Percentiles rank a stretch among this genome's conserved stretches.
Conservation (phyloP, 2,329 filamentous ascomycete genomes). For the Claviceps spartinae region DNA sequence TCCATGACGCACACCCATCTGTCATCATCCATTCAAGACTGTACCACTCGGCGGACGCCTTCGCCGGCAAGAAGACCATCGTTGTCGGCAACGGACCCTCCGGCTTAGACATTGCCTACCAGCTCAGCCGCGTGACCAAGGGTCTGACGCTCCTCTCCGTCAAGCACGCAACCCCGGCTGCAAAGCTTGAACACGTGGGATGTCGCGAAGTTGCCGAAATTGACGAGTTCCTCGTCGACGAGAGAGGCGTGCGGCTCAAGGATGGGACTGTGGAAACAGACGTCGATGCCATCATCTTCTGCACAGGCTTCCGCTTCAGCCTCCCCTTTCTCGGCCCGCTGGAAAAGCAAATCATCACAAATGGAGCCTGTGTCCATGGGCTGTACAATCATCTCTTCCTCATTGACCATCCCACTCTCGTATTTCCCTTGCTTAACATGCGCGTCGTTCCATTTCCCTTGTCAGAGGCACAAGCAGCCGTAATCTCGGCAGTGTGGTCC, state of each 20-base stretch:
- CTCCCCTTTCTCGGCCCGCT: conserved; percentile 54
- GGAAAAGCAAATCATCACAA: conserved; percentile 42
- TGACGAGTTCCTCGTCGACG: conserved; percentile 36
- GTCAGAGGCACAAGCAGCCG: conserved; percentile 64
- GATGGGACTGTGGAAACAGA: conserved; percentile 50
- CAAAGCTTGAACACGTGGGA: conserved; percentile 29
- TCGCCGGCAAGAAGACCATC: conserved; percentile 57
- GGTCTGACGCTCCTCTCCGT: conserved; percentile 52
- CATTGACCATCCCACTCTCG: conserved; percentile 61
- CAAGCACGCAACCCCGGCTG: conserved; percentile 33
- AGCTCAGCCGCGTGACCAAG: conserved; percentile 51
- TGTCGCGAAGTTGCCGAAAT: conserved; percentile 45
- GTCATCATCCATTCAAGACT: conserved; percentile 64
- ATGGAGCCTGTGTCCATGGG: conserved; percentile 56
- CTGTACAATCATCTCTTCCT: conserved; percentile 73
- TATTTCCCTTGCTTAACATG: conserved; percentile 62
- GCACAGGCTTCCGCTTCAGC: conserved; percentile 79
- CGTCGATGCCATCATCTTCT: conserved; percentile 70
- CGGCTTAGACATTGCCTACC: conserved; percentile 67
- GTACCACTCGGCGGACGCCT: conserved; percentile 55
- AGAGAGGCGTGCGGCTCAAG: conserved; percentile 50
- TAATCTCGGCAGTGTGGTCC: conserved; percentile 65
- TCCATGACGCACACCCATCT: conserved; percentile 44
- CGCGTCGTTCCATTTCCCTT: conserved; percentile 82
- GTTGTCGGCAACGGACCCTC: conserved; percentile 78